These are phyloP conservation scores for Eucalyptus marginata DNA, from an alignment of 345 rosid species.

Conservation along the genomic window DNA sequence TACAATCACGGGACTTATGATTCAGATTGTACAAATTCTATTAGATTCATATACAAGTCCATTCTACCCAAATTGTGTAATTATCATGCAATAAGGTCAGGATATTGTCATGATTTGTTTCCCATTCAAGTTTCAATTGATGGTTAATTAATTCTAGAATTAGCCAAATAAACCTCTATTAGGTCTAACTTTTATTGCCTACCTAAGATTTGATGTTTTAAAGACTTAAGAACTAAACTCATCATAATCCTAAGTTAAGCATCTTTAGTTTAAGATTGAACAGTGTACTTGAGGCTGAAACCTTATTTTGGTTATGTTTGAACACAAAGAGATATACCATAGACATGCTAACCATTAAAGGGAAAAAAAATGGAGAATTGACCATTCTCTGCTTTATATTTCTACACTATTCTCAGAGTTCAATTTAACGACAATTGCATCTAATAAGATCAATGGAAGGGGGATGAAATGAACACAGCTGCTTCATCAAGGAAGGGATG, in stretches of 20 bases:
- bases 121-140: background rate
- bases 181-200: background rate
- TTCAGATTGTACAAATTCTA: background rate
- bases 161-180: background rate
- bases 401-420: background rate
- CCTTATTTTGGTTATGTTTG: background rate
- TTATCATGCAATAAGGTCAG: background rate
- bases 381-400: background rate
- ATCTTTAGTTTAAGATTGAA: background rate
- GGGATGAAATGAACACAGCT: background rate
- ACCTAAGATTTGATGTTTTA: background rate
- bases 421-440: background rate
- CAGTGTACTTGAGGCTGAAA: background rate
- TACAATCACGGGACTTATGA: background rate
- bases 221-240: background rate
- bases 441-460: background rate
- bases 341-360: background rate
- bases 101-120: background rate
- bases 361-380: background rate
- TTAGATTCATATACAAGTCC: background rate
- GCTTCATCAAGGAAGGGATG: background rate
- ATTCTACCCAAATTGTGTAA: background rate
- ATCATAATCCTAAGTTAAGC: background rate
- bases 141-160: background rate
- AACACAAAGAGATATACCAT: background rate